A percentile compares a stretch with the other conserved stretches of the same genome.
These are phyloP conservation scores for Pleurotus pulmonarius DNA, from an alignment of 768 basidiomycete genomes.

Conservation along the genomic window DNA sequence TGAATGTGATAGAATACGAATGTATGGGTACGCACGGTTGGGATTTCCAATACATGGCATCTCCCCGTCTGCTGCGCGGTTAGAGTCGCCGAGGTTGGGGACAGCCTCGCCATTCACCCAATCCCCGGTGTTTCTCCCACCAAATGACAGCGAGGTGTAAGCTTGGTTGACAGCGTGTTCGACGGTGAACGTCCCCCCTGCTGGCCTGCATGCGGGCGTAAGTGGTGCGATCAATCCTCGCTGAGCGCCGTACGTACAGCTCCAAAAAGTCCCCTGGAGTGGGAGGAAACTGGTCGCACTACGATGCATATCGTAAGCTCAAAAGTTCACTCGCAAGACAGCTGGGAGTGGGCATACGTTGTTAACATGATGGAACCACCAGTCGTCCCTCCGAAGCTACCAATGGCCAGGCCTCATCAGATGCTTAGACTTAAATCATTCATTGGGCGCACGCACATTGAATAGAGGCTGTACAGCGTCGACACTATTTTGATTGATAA, in stretches of 20 bases:
- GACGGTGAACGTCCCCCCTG: slow-evolving; percentile 36
- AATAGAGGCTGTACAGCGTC: slow-evolving; percentile 30
- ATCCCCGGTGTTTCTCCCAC: slow-evolving; percentile 19
- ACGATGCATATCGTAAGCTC: neutral
- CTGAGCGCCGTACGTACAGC: slow-evolving; percentile 23
- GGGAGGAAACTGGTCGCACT: slow-evolving; percentile 47
- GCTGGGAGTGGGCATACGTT: slow-evolving; percentile 17
- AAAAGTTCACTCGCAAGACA: neutral
- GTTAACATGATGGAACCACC: slow-evolving; percentile 41
- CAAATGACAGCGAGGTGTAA: slow-evolving; percentile 34
- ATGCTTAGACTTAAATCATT: neutral
- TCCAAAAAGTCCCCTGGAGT: slow-evolving; percentile 38
- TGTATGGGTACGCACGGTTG: slow-evolving; percentile 24
- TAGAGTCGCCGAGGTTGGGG: slow-evolving; percentile 21
- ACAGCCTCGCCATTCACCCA: slow-evolving; percentile 34
- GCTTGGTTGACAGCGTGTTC: slow-evolving; percentile 40
- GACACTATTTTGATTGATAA: slow-evolving; percentile 26
- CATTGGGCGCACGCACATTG: slow-evolving; percentile 17
- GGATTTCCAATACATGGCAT: slow-evolving; percentile 29
- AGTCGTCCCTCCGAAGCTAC: slow-evolving; percentile 29
- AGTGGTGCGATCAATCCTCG: neutral
- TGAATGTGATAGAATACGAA: neutral
- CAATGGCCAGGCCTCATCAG: neutral
- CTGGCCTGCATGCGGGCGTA: slow-evolving; percentile 25
- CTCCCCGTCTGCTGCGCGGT: slow-evolving; percentile 20